phyloP scores from a whole-genome alignment of 1,284 basidiomycete species.

The Ganoderma multipileum region DNA sequence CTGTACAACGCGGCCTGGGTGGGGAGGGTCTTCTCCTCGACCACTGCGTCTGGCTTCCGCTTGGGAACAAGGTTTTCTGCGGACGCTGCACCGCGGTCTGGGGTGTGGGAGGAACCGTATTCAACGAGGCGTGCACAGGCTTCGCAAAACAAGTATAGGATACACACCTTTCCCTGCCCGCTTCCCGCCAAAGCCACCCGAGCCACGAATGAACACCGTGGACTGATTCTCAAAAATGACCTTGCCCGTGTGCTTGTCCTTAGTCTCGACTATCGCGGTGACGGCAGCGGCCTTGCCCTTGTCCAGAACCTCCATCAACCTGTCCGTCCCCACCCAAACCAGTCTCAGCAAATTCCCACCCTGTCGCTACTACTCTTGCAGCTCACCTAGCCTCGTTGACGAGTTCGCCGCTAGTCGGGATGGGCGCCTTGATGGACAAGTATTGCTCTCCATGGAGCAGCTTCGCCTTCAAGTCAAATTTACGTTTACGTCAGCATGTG shows the following conservation, averaged over 20 bases:
- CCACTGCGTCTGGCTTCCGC: conserved; percentile 82
- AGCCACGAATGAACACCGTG: conserved; percentile 93
- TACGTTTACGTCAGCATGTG: not conserved
- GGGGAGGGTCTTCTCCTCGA: conserved; percentile 85
- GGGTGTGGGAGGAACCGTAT: not conserved
- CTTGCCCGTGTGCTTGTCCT: conserved; percentile 81
- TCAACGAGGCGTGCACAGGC: not conserved
- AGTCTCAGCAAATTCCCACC: not conserved
- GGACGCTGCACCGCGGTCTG: conserved; percentile 91
- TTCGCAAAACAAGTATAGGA: not conserved
- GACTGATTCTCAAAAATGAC: conserved; percentile 93
- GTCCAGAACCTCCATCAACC: conserved; percentile 82
- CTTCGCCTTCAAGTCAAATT: conserved; percentile 70
- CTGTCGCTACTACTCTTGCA: conserved; percentile 6
- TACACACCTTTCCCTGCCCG: conserved; percentile 77
- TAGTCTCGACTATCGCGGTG: conserved; percentile 80
- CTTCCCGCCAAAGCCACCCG: conserved; percentile 96
- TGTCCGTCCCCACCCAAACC: conserved; percentile 35
- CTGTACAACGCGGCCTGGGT: conserved; percentile 93
- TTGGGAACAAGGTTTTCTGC: conserved; percentile 86
- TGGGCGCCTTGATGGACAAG: conserved; percentile 85
- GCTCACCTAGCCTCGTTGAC: conserved; percentile 77
- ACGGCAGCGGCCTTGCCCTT: conserved; percentile 95
- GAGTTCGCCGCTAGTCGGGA: conserved; percentile 89
- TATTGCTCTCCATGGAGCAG: conserved; percentile 99